These are phyloP conservation scores for Aspergillus sp. DNA, from an alignment of 2,329 filamentous ascomycete genomes.

Conservation along the genomic window DNA sequence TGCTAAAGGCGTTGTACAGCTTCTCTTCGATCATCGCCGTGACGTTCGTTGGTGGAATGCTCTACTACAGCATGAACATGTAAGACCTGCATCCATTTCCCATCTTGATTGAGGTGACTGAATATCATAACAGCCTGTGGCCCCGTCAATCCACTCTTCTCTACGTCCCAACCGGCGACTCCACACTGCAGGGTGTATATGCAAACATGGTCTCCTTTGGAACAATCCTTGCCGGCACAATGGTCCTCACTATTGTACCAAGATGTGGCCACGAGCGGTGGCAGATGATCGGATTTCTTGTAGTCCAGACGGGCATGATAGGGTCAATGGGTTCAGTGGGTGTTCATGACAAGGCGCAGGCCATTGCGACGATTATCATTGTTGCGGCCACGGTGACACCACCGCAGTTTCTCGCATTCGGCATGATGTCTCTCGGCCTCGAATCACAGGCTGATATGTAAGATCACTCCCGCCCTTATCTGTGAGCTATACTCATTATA, in stretches of 20 bases:
- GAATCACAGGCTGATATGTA: neutral
- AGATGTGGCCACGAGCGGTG: neutral
- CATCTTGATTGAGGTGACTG: neutral
- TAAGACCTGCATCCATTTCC: neutral
- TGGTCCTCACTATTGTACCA: neutral
- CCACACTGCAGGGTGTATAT: neutral
- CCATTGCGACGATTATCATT: neutral
- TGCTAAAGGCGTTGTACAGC: neutral
- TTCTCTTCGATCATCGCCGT: neutral
- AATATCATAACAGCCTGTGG: neutral
- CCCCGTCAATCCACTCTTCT: neutral
- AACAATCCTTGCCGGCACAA: neutral
- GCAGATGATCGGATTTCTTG: neutral
- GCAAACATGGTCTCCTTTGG: conserved; percentile 1
- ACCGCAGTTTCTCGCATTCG: neutral
- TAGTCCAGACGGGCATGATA: neutral
- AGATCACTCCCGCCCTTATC: neutral
- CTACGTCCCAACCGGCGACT: neutral
- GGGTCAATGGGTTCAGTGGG: neutral
- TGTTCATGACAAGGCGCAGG: neutral
- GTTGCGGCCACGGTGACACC: neutral
- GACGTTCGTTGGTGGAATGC: neutral
- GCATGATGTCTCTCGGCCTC: neutral
- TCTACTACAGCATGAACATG: conserved; percentile 1
- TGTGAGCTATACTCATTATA: neutral